Evolutionary conservation across 176 grass and related monocot species (phyloP).

Genomic region (Triticum dicoccoides): DNA sequence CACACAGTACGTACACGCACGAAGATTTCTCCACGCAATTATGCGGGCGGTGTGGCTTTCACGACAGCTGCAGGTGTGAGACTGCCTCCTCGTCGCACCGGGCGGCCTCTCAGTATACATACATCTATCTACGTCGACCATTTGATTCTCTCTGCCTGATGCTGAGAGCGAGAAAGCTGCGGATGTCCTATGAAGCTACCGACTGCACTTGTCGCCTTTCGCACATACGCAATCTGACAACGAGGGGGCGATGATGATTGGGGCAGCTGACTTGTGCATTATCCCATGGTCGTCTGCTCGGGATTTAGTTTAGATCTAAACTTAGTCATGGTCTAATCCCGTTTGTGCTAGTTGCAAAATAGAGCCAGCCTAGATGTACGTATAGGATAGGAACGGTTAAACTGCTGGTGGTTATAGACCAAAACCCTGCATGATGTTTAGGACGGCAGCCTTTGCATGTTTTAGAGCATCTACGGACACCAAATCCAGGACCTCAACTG

Average conservation of each 20-base stretch:
- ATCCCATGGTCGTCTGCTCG: background rate
- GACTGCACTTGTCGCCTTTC: background rate
- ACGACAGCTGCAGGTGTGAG: background rate
- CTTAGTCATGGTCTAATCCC: background rate
- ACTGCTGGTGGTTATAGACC: conserved; percentile 14
- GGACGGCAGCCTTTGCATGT: too few relatives aligned
- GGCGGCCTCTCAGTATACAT: background rate
- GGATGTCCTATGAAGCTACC: background rate
- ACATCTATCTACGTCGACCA: background rate
- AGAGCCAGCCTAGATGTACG: background rate
- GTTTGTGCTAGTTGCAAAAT: too few relatives aligned
- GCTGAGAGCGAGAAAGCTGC: background rate
- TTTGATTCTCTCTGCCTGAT: background rate
- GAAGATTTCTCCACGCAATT: background rate
- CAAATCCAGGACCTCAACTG: too few relatives aligned
- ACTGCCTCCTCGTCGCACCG: background rate
- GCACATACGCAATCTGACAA: background rate
- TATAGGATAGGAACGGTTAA: background rate
- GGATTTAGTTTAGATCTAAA: background rate
- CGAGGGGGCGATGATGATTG: background rate
- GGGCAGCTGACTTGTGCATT: background rate
- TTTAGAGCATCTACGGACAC: too few relatives aligned
- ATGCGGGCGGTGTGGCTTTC: background rate
- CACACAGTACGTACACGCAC: too few relatives aligned
- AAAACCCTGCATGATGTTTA: background rate